Conservation (phyloP, 1,284 basidiomycete species). For the Sporisorium iseilematis-ciliati region DNA sequence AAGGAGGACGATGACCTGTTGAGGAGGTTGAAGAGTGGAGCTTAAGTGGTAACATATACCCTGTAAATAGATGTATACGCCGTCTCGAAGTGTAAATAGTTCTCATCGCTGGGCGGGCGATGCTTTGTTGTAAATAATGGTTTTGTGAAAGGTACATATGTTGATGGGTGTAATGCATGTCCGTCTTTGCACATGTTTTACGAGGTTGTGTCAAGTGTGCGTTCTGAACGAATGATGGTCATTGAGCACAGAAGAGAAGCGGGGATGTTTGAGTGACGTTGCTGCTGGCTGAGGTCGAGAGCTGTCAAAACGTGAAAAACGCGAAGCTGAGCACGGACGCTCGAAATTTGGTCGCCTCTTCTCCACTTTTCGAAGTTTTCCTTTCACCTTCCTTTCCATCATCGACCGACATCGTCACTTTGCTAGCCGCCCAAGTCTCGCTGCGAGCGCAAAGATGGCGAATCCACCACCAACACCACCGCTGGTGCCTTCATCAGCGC, state of each 20-base stretch:
- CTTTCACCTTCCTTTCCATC: not conserved
- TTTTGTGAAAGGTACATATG: no score
- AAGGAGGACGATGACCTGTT: slow-evolving; percentile 69
- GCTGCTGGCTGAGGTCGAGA: not conserved
- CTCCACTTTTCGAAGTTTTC: not conserved
- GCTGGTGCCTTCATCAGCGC: slow-evolving; percentile 24
- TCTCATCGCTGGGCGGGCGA: not conserved
- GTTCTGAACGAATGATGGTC: no score
- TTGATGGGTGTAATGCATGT: no score
- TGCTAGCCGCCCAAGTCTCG: no score
- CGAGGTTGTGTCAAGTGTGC: no score
- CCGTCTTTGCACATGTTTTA: no score
- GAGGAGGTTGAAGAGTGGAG: slow-evolving; percentile 22
- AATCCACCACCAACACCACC: not conserved
- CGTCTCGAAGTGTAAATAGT: slow-evolving; percentile 14
- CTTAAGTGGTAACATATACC: not conserved
- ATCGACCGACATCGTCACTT: not conserved
- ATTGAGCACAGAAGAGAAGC: no score
- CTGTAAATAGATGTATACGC: slow-evolving; percentile 22
- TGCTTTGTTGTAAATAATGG: no score
- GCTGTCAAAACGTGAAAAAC: not conserved
- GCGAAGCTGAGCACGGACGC: slow-evolving; percentile 18
- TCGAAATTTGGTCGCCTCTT: not conserved
- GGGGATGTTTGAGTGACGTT: no score
- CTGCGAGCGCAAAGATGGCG: slow-evolving; percentile 2